Evolutionary conservation across 129 eudicot genomes (phyloP).

Genomic region (carrot (Daucus carota)): DNA sequence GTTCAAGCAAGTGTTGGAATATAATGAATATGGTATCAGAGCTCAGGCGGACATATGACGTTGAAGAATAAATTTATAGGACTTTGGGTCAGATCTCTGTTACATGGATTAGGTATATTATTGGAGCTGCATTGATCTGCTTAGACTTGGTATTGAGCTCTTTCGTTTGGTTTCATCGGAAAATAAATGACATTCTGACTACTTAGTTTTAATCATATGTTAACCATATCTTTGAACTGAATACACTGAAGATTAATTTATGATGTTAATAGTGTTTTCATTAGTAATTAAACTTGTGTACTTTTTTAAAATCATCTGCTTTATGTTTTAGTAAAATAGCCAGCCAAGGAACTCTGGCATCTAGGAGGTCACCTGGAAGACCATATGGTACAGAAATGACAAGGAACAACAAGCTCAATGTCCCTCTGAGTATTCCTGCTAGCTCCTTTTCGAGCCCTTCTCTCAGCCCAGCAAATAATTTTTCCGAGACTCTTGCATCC

Average conservation of each 20-base stretch:
- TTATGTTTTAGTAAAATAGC: slow-evolving; percentile 20
- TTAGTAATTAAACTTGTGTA: background rate
- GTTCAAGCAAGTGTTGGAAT: no score
- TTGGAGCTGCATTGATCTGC: background rate
- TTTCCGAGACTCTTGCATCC: slow-evolving; percentile 19
- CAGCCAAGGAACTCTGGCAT: slow-evolving; percentile 26
- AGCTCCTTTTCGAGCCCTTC: slow-evolving; percentile 38
- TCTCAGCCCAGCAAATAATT: slow-evolving; percentile 22
- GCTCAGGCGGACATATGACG: no score
- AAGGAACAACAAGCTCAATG: slow-evolving; percentile 16
- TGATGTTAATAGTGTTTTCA: background rate
- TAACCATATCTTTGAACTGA: background rate
- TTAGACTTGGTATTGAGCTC: background rate
- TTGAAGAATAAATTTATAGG: no score
- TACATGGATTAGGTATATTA: no score
- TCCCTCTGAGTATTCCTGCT: slow-evolving; percentile 43
- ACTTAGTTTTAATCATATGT: background rate
- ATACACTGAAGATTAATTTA: background rate
- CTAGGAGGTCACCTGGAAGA: slow-evolving; percentile 19
- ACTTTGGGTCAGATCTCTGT: background rate
- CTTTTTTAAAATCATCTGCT: background rate
- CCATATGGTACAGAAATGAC: slow-evolving; percentile 12
- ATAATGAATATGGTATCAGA: no score
- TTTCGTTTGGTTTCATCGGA: background rate
- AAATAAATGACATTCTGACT: background rate